These are phyloP conservation scores for Warburgia ugandensis DNA, from an alignment of 164 flowering plant species.

Conservation along the genomic window DNA sequence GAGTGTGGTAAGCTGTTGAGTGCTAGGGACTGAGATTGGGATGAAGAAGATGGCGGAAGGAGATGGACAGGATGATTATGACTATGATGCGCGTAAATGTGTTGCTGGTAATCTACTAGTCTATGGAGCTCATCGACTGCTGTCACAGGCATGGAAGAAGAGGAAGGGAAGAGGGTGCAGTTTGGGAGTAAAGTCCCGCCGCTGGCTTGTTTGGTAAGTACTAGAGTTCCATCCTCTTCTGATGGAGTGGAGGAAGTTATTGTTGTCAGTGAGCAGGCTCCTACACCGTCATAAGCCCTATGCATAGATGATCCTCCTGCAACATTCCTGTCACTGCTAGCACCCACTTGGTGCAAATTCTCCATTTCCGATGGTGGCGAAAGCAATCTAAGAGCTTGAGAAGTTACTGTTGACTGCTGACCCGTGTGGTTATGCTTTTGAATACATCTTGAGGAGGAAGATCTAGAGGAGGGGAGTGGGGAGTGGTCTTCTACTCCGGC, in stretches of 20 bases:
- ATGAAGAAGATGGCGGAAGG: constrained; percentile 2
- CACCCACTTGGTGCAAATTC: constrained; percentile 22
- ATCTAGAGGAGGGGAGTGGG: constrained; percentile 42
- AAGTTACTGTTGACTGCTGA: constrained; percentile 6
- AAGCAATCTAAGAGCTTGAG: constrained; percentile 17
- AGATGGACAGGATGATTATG: constrained; percentile 17
- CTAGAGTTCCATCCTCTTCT: constrained; percentile 26
- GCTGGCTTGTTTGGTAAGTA: constrained; percentile 10
- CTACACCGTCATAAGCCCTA: constrained; percentile 35
- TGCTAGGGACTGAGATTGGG: constrained; percentile 11
- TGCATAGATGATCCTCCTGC: constrained; percentile 25
- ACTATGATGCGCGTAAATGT: constrained; percentile 12
- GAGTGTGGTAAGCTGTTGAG: constrained; percentile 19
- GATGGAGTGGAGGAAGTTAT: constrained; percentile 9
- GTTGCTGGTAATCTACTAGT: constrained; percentile 38
- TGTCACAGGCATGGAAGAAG: constrained; percentile 13
- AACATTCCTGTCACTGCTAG: constrained; percentile 36
- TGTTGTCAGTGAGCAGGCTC: constrained; percentile 29
- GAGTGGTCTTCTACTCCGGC: constrained; percentile 85
- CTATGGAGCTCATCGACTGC: constrained; percentile 57
- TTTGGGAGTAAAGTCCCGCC: constrained; percentile 10
- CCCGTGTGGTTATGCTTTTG: constrained; percentile 8
- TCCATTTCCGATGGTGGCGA: constrained; percentile 10
- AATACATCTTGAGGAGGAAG: constrained; percentile 33
- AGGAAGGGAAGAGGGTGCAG: constrained; percentile 12